Conservation (phyloP, 371 early-diverging fungal genomes). For the Choanephora cucurbitarum region DNA sequence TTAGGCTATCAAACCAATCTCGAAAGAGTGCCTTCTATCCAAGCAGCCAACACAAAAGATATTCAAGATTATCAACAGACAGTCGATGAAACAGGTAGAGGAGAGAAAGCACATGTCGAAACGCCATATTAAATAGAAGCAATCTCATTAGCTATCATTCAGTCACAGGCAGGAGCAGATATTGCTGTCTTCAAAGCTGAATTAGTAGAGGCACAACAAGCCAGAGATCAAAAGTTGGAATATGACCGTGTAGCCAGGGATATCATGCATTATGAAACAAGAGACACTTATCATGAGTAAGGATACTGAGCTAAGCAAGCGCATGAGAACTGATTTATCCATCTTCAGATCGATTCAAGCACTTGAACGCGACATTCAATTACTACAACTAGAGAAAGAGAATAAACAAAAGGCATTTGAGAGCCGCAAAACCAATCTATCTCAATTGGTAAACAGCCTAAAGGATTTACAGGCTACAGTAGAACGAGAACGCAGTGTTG, state of each 20-base stretch:
- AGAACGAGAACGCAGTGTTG: constrained; percentile 37
- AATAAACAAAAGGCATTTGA: constrained; percentile 31
- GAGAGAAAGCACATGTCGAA: no score
- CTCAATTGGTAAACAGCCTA: constrained; percentile 22
- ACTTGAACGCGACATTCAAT: constrained; percentile 39
- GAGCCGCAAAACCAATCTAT: constrained; percentile 33
- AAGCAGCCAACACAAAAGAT: constrained; percentile 52
- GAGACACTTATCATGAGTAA: constrained; percentile 53
- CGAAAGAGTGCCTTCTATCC: constrained; percentile 41
- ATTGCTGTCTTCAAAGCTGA: constrained; percentile 49
- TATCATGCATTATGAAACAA: constrained; percentile 47
- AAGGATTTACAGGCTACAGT: constrained; percentile 37
- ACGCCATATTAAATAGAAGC: no score
- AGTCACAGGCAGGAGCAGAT: constrained; percentile 32
- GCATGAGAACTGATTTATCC: background rate
- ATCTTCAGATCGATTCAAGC: constrained; percentile 38
- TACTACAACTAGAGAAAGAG: constrained; percentile 37
- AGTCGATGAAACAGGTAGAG: constrained; percentile 45
- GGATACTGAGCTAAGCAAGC: no score
- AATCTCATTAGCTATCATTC: constrained; percentile 32
- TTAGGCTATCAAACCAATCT: constrained; percentile 41
- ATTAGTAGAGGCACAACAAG: constrained; percentile 46
- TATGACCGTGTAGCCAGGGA: constrained; percentile 61
- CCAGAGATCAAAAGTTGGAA: constrained; percentile 53
- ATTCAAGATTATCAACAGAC: constrained; percentile 42